phyloP scores from a whole-genome alignment of 768 basidiomycete species.

The Xerocomellus chrysenteron region DNA sequence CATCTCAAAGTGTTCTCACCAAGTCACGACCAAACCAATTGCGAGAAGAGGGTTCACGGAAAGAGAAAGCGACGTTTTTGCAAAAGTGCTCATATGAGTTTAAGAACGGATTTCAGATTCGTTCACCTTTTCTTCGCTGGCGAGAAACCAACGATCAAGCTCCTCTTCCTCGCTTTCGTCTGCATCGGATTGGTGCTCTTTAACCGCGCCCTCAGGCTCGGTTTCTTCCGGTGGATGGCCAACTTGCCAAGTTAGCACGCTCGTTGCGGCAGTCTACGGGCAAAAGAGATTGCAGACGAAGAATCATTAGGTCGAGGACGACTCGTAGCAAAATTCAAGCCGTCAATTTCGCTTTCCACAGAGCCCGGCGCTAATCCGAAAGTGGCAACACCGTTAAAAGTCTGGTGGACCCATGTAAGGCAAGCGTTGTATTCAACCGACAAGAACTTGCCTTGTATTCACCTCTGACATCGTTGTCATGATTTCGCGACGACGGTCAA shows the following conservation, averaged over 20 bases:
- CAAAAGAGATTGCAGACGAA: constrained; percentile 14
- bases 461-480: constrained; percentile 18
- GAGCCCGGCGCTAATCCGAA: background rate
- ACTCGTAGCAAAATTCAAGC: no score
- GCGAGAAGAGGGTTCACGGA: constrained; percentile 38
- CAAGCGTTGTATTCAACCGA: constrained; percentile 27
- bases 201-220: constrained; percentile 1
- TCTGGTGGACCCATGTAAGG: constrained; percentile 7
- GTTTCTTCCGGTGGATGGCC: no score
- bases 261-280: constrained; percentile 13
- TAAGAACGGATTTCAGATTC: constrained; percentile 15
- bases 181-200: constrained; percentile 1
- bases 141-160: constrained; percentile 17
- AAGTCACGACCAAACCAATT: constrained; percentile 63
- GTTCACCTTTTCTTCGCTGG: constrained; percentile 15
- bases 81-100: constrained; percentile 18
- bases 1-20: constrained; percentile 41
- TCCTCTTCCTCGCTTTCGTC: constrained; percentile 12
- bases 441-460: constrained; percentile 21
- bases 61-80: constrained; percentile 20
- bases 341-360: no score
- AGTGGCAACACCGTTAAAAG: background rate
- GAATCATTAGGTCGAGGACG: background rate
- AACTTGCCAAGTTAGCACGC: background rate
- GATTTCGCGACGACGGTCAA: constrained; percentile 17